These are phyloP conservation scores for Zasmidium angulare DNA, from an alignment of 2,329 filamentous ascomycete species.

Conservation along the genomic window DNA sequence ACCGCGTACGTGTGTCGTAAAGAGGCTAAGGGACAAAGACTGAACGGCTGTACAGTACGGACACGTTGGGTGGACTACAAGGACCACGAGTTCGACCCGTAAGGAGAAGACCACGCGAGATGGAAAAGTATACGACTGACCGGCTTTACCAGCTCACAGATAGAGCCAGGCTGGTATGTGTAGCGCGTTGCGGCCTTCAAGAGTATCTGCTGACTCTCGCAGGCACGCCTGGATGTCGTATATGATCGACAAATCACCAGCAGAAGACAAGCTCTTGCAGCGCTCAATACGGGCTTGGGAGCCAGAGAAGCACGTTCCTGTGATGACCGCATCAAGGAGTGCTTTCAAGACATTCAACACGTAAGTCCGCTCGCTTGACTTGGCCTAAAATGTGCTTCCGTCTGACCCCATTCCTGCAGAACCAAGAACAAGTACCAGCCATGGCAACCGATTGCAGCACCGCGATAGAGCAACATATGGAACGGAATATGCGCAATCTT, in stretches of 20 bases:
- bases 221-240: constrained; percentile 98
- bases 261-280: constrained; percentile 70
- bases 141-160: constrained; percentile 61
- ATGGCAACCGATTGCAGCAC: constrained; percentile 50
- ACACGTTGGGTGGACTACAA: constrained; percentile 98
- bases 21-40: not conserved
- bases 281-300: constrained; percentile 73
- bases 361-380: constrained; percentile 58
- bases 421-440: constrained; percentile 51
- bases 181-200: not conserved
- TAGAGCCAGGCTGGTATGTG: constrained; percentile 81
- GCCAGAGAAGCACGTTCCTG: constrained; percentile 68
- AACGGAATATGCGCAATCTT: not conserved
- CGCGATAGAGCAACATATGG: constrained; percentile 30
- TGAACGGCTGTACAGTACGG: constrained; percentile 60
- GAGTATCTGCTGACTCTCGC: constrained; percentile 12
- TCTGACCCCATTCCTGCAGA: constrained; percentile 31
- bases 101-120: constrained; percentile 37
- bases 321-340: constrained; percentile 70
- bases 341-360: constrained; percentile 95
- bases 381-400: not conserved
- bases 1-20: constrained; percentile 63
- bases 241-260: constrained; percentile 81
- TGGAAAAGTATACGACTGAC: constrained; percentile 36
- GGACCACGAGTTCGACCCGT: constrained; percentile 78